Conservation (phyloP, 192 early-diverging fungal genomes). For the Blastocladiella britannica region DNA sequence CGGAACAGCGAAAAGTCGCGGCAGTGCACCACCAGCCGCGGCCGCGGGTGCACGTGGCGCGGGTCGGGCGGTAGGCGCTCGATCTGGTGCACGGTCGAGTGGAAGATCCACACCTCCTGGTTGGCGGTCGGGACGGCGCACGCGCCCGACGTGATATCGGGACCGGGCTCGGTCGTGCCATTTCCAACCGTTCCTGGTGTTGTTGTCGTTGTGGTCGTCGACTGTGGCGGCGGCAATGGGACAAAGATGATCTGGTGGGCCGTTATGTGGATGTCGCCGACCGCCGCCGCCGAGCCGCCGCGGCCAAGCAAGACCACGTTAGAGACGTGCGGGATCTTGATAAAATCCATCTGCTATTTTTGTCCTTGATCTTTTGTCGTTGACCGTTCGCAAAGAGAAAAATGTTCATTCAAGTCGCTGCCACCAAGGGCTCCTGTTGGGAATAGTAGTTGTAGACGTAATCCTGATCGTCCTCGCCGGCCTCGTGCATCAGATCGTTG, state of each 20-base stretch:
- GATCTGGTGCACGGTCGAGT: constrained; percentile 65
- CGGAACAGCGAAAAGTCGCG: constrained; percentile 63
- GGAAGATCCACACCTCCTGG: constrained; percentile 36
- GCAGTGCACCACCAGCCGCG: constrained; percentile 37
- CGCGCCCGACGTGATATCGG: neutral
- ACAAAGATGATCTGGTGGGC: constrained; percentile 61
- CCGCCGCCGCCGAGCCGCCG: constrained; percentile 5
- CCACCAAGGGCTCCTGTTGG: too few species aligned
- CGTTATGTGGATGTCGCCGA: constrained; percentile 45
- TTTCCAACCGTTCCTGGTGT: neutral
- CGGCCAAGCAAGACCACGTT: constrained; percentile 5
- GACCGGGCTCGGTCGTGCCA: neutral
- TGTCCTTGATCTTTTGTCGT: too few species aligned
- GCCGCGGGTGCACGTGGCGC: constrained; percentile 3
- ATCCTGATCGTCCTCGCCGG: neutral
- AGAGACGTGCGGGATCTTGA: constrained; percentile 11
- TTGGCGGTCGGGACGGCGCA: neutral
- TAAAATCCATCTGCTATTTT: constrained; percentile 9
- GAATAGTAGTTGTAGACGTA: neutral
- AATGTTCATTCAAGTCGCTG: too few species aligned
- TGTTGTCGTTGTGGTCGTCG: neutral
- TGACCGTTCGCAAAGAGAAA: too few species aligned
- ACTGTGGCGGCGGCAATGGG: neutral
- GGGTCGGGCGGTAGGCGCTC: constrained; percentile 33
- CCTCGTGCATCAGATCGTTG: neutral